Evolutionary conservation across 192 early-diverging fungal species (phyloP).

Genomic region (Coemansia sp.): DNA sequence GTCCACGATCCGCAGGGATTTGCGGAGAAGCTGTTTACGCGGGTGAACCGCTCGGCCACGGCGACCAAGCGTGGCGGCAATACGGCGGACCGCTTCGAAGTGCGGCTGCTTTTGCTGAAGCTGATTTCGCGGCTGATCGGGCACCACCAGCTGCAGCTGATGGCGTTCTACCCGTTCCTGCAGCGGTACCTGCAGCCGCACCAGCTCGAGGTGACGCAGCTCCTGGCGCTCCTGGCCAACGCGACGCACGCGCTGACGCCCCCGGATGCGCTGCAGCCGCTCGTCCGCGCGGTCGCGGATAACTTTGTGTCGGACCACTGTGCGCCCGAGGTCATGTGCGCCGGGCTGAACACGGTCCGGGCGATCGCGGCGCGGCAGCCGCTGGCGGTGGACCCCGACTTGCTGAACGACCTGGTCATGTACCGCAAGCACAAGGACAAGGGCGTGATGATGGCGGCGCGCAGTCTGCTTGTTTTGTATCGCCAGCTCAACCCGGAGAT

Average conservation of each 20-base stretch:
- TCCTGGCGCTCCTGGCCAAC: slow-evolving; percentile 89
- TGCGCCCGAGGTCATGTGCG: slow-evolving; percentile 91
- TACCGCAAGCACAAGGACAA: slow-evolving; percentile 95
- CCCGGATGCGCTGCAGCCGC: slow-evolving; percentile 84
- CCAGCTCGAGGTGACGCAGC: slow-evolving; percentile 90
- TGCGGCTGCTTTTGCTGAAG: slow-evolving; percentile 90
- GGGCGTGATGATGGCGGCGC: slow-evolving; percentile 89
- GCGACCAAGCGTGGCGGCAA: slow-evolving; percentile 51
- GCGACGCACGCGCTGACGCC: slow-evolving; percentile 91
- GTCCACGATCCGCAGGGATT: slow-evolving; percentile 98
- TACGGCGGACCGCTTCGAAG: slow-evolving; percentile 84
- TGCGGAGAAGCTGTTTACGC: slow-evolving; percentile 90
- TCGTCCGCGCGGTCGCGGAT: slow-evolving; percentile 90
- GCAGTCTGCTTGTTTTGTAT: slow-evolving; percentile 89
- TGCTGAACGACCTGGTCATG: slow-evolving; percentile 86
- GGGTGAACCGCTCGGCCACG: slow-evolving; percentile 56
- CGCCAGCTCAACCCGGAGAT: slow-evolving; percentile 94
- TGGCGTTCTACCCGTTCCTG: slow-evolving; percentile 91
- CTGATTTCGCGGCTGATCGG: slow-evolving; percentile 93
- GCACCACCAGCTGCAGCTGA: slow-evolving; percentile 87
- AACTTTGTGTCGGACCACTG: slow-evolving; percentile 95
- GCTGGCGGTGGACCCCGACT: slow-evolving; percentile 80
- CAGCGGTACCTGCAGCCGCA: slow-evolving; percentile 94
- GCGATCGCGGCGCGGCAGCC: slow-evolving; percentile 87
- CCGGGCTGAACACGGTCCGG: slow-evolving; percentile 84